These are phyloP conservation scores for Grosmannia penicillata DNA, from an alignment of 2,329 filamentous ascomycete genomes.

Conservation along the genomic window DNA sequence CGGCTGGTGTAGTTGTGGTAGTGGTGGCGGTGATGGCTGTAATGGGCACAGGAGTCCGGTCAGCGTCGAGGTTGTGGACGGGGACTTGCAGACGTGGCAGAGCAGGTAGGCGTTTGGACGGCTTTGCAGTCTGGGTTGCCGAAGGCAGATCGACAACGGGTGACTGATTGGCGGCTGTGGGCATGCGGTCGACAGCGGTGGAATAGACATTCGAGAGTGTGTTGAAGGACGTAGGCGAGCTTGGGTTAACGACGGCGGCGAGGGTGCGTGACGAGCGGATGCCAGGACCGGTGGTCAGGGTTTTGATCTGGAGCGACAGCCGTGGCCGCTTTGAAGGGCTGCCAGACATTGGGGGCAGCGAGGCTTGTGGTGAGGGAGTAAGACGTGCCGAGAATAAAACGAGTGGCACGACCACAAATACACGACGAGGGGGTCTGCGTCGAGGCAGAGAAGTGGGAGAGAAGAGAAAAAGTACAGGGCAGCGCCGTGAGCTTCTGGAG, in stretches of 20 bases:
- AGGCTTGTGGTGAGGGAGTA: background rate
- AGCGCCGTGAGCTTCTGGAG: too few relatives aligned
- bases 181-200: constrained; percentile 43
- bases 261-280: constrained; percentile 27
- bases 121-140: constrained; percentile 16
- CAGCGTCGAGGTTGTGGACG: too few relatives aligned
- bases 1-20: constrained; percentile 9
- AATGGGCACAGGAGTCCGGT: too few relatives aligned
- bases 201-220: constrained; percentile 52
- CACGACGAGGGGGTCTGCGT: too few relatives aligned
- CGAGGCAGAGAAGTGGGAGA: too few relatives aligned
- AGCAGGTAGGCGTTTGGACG: constrained; percentile 14
- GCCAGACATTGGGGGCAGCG: constrained; percentile 1
- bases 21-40: background rate
- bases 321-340: constrained; percentile 34
- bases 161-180: constrained; percentile 32
- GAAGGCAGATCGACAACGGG: constrained; percentile 4
- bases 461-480: too few relatives aligned
- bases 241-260: constrained; percentile 34
- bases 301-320: constrained; percentile 33
- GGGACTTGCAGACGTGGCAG: constrained; percentile 21
- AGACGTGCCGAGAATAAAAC: too few relatives aligned
- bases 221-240: constrained; percentile 49
- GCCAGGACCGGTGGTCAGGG: constrained; percentile 20
- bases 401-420: too few relatives aligned